phyloP scores from a whole-genome alignment of 1,284 basidiomycete species.

The Melampsora americana region DNA sequence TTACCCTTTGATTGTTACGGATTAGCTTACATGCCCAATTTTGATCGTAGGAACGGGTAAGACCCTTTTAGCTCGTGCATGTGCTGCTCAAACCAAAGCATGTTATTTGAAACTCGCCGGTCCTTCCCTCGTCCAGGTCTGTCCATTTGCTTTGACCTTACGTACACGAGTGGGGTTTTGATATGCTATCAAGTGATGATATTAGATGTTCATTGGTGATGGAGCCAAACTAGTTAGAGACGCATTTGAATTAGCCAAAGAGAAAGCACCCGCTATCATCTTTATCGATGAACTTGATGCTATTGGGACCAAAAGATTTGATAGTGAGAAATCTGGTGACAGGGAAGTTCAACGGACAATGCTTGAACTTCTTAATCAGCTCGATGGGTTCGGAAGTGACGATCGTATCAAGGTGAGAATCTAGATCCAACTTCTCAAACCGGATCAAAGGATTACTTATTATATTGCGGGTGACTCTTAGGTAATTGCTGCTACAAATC shows the following conservation, averaged over 20 bases:
- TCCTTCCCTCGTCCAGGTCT: conserved; percentile 67
- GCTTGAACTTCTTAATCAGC: conserved; percentile 91
- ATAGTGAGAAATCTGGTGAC: conserved; percentile 95
- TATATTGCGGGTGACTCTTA: conserved; percentile 53
- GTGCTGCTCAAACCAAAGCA: conserved; percentile 75
- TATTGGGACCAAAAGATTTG: conserved; percentile 97
- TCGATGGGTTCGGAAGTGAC: conserved; percentile 81
- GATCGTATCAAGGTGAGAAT: conserved; percentile 82
- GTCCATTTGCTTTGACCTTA: conserved; percentile 29
- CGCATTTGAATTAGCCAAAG: conserved; percentile 92
- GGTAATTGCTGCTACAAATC: conserved; percentile 98
- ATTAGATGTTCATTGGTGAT: conserved; percentile 76
- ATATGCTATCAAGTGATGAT: neutral
- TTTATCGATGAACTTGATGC: conserved; percentile 99
- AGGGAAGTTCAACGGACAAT: conserved; percentile 98
- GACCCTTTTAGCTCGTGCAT: conserved; percentile 71
- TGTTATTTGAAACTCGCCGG: conserved; percentile 76
- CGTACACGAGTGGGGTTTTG: neutral
- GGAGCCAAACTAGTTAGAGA: conserved; percentile 98
- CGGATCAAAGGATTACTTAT: neutral
- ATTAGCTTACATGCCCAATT: conserved; percentile 20
- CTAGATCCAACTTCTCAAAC: neutral
- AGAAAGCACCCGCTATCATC: conserved; percentile 95
- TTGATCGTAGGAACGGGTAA: conserved; percentile 66
- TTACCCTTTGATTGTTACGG: neutral